A percentile compares a stretch with the other conserved stretches of the same genome.
phyloP scores from a whole-genome alignment of 2,329 filamentous ascomycete species.

The Plectosphaerella plurivora region DNA sequence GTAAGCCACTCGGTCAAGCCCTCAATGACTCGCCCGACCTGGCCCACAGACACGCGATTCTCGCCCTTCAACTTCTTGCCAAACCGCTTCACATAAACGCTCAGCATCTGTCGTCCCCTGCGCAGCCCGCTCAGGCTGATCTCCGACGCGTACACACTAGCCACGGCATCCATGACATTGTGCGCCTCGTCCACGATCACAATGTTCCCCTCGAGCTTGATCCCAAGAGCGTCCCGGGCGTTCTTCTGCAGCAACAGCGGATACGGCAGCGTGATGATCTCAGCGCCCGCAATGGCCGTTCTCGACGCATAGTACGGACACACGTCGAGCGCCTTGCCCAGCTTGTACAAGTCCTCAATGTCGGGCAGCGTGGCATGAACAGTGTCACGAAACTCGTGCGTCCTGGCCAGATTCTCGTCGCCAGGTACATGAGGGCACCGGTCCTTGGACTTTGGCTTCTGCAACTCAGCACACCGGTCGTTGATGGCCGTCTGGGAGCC shows the following conservation, averaged over 20 bases:
- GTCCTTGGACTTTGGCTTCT: conserved; percentile 64
- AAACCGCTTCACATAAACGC: conserved; percentile 80
- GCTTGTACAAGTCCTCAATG: conserved; percentile 80
- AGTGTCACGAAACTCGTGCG: conserved; percentile 80
- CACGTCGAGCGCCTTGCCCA: conserved; percentile 75
- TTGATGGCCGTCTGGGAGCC: conserved; percentile 78
- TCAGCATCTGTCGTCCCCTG: conserved; percentile 69
- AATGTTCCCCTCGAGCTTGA: conserved; percentile 81
- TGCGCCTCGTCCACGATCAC: conserved; percentile 98
- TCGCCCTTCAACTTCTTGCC: conserved; percentile 84
- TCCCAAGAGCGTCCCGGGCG: conserved; percentile 79
- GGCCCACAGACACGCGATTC: conserved; percentile 86
- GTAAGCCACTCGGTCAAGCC: conserved; percentile 70
- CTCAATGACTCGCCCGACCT: conserved; percentile 78
- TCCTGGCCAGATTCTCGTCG: conserved; percentile 67
- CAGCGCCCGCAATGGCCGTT: conserved; percentile 73
- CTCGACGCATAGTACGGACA: conserved; percentile 98
- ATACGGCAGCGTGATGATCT: conserved; percentile 91
- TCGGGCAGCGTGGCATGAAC: conserved; percentile 81
- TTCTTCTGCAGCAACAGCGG: conserved; percentile 82
- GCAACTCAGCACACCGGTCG: conserved; percentile 85
- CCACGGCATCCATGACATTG: conserved; percentile 93
- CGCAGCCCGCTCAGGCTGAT: conserved; percentile 70
- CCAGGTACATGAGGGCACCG: conserved; percentile 74
- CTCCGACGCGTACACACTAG: conserved; percentile 77